A percentile compares a stretch with the other conserved stretches of the same genome.
phyloP scores from a whole-genome alignment of 2,329 filamentous ascomycete species.

The Phaeosphaeria sp. region DNA sequence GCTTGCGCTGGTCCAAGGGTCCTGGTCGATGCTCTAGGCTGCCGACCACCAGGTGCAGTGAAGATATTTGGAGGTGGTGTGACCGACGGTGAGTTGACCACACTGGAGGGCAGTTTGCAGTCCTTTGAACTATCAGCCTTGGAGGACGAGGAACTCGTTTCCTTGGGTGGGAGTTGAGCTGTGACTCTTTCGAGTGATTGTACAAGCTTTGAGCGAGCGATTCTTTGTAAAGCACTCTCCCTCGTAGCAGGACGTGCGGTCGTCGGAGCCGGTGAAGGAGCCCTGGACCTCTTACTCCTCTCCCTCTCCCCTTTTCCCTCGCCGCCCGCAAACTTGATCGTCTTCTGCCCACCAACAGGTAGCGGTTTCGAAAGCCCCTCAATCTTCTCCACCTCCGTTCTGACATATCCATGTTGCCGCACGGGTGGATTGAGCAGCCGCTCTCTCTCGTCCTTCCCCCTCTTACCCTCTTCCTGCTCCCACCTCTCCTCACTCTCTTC shows the following conservation, averaged over 20 bases:
- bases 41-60: background rate
- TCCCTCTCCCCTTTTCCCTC: background rate
- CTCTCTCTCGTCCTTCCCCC: background rate
- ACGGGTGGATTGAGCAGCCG: background rate
- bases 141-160: background rate
- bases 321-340: too few species aligned
- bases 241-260: background rate
- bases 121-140: background rate
- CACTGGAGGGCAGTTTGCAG: background rate
- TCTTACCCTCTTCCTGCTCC: background rate
- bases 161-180: background rate
- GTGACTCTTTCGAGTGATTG: background rate
- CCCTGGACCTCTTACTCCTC: background rate
- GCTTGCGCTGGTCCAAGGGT: background rate
- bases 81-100: background rate
- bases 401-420: background rate
- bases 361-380: too few species aligned
- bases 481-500: background rate
- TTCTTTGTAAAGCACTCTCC: background rate
- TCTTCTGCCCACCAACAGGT: too few species aligned
- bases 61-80: slow-evolving; percentile 1
- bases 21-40: background rate
- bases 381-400: background rate
- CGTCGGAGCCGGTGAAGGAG: background rate
- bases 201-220: background rate